A percentile compares a stretch with the other conserved stretches of the same genome.
These are phyloP conservation scores for Lumnitzera littorea DNA, from an alignment of 345 rosid species.

Conservation along the genomic window DNA sequence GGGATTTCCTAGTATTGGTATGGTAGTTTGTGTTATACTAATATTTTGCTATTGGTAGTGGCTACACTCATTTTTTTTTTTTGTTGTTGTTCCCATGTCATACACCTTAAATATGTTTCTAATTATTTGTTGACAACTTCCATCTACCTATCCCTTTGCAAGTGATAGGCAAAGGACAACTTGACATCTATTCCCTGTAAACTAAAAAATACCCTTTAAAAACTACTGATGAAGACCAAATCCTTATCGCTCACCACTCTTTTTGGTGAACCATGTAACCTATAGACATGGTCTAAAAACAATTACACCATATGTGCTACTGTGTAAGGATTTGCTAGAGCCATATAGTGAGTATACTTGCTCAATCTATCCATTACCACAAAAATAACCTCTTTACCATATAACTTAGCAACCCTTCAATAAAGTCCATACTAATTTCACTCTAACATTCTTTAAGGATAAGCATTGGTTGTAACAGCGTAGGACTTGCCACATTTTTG, in stretches of 20 bases:
- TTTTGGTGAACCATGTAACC: neutral
- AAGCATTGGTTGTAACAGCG: too few relatives aligned
- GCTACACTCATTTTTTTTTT: neutral
- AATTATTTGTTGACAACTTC: neutral
- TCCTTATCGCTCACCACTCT: neutral
- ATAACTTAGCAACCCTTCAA: too few relatives aligned
- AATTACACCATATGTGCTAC: neutral
- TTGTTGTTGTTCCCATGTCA: neutral
- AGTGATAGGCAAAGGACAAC: neutral
- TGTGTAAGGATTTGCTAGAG: too few relatives aligned
- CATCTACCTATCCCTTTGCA: neutral
- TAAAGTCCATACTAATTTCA: too few relatives aligned
- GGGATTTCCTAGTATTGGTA: neutral
- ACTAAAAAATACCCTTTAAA: neutral
- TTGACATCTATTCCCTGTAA: neutral
- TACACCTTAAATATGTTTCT: conserved; percentile 4
- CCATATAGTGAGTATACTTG: too few relatives aligned
- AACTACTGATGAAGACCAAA: neutral
- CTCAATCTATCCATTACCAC: too few relatives aligned
- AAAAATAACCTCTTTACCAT: too few relatives aligned
- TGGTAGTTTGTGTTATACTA: conserved; percentile 2
- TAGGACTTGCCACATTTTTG: too few relatives aligned
- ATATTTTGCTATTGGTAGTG: neutral
- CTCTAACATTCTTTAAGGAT: too few relatives aligned
- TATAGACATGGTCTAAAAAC: conserved; percentile 1